phyloP scores from a whole-genome alignment of 1,139 yeast genomes.

The Lizanozyma gosingica region DNA sequence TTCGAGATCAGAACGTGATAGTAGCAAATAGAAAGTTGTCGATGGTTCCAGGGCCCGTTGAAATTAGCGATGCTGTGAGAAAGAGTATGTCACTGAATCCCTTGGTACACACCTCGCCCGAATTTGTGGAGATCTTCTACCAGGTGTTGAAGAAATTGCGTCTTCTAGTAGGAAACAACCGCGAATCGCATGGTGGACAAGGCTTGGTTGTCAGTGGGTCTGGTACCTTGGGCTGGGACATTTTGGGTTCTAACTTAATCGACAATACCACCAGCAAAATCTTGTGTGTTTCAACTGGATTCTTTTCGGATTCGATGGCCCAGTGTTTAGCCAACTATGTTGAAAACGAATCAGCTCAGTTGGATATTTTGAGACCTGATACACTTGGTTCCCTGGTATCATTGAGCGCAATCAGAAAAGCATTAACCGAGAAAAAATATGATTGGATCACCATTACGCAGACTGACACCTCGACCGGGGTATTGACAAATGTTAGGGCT shows the following conservation, averaged over 20 bases:
- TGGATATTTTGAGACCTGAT: constrained; percentile 51
- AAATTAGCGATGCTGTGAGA: constrained; percentile 74
- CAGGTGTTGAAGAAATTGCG: constrained; percentile 60
- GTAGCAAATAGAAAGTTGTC: constrained; percentile 30
- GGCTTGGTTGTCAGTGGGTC: constrained; percentile 82
- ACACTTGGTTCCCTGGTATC: constrained; percentile 67
- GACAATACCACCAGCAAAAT: constrained; percentile 50
- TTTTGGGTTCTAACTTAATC: constrained; percentile 71
- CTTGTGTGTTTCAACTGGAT: constrained; percentile 85
- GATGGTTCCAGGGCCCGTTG: constrained; percentile 92
- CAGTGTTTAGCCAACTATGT: constrained; percentile 70
- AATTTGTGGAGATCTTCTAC: constrained; percentile 69
- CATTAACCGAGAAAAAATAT: constrained; percentile 45
- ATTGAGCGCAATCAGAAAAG: constrained; percentile 43
- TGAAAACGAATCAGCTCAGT: constrained; percentile 32
- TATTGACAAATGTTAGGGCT: constrained; percentile 61
- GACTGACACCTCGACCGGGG: constrained; percentile 94
- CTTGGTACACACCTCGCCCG: constrained; percentile 83
- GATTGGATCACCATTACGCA: constrained; percentile 79
- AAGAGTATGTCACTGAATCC: constrained; percentile 81
- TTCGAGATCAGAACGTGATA: background rate
- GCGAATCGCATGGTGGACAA: constrained; percentile 57
- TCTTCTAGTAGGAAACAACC: constrained; percentile 49
- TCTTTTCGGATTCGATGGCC: constrained; percentile 84
- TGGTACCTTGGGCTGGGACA: constrained; percentile 95